phyloP scores from a whole-genome alignment of 768 basidiomycete species.

The Agaricus blazei region DNA sequence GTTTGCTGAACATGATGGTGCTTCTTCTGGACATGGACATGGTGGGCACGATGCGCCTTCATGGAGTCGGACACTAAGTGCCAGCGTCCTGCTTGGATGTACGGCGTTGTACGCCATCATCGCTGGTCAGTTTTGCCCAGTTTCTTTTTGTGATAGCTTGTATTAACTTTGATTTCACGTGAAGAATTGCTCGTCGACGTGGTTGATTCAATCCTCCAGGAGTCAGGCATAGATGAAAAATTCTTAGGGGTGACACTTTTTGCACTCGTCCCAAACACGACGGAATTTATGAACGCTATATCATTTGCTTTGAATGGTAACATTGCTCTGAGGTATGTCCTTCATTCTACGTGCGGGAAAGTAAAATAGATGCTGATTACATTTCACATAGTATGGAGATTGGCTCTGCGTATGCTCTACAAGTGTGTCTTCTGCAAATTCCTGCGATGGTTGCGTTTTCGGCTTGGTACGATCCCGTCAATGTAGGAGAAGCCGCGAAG shows the following conservation, averaged over 20 bases:
- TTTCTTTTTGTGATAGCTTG: not conserved
- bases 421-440: slow-evolving; percentile 96
- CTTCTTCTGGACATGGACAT: slow-evolving; percentile 36
- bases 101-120: slow-evolving; percentile 93
- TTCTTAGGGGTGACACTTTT: slow-evolving; percentile 96
- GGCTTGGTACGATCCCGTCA: slow-evolving; percentile 85
- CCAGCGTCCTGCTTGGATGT: slow-evolving; percentile 84
- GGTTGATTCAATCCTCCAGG: slow-evolving; percentile 88
- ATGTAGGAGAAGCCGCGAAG: slow-evolving; percentile 81
- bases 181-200: slow-evolving; percentile 91
- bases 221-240: slow-evolving; percentile 93
- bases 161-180: not conserved
- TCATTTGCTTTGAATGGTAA: slow-evolving; percentile 96
- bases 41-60: slow-evolving; percentile 93
- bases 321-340: slow-evolving; percentile 85
- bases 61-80: slow-evolving; percentile 89
- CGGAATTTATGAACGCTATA: slow-evolving; percentile 99
- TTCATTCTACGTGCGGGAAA: not conserved
- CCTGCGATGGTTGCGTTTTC: slow-evolving; percentile 99
- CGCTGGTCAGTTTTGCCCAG: slow-evolving; percentile 60
- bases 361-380: not conserved
- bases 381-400: slow-evolving; percentile 83
- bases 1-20: slow-evolving; percentile 34
- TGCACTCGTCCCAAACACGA: slow-evolving; percentile 96
- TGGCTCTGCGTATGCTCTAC: slow-evolving; percentile 96